Evolutionary conservation across 208 protist genomes (phyloP), one percentile per base, ranked within the genome.

Genomic region (Crithidia acanthocephali): DNA sequence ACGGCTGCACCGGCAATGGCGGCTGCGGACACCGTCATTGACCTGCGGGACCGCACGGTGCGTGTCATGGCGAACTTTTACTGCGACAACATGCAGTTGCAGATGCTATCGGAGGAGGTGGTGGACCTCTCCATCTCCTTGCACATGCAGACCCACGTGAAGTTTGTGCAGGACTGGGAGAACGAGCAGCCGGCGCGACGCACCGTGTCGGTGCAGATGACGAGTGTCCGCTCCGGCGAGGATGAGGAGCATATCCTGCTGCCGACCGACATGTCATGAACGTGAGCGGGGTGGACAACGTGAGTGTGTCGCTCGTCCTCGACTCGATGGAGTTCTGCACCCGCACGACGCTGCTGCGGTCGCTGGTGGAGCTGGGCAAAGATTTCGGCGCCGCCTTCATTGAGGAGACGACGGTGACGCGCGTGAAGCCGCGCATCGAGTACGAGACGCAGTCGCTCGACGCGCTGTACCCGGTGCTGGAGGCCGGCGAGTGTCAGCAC

Each of bases 21-120:
- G n/a, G 33, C 50, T 11, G 59, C 13, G 16, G 30, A 42, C 65
- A 52, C 44, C 35, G 48, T 63, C 48, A 56, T 72, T 25, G 60
- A 58, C 42, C 57, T 78, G 52, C 58, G 51, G 20, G 69, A 84
- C 52, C 68, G 70, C 57, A 79, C 57, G 11, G 75, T 68, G 57
- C 77, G 79, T 9, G 58, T 82, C n/a, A 65, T 84, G 10, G 66
- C 72, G 7, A 74, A 64, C 35, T 78, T 93, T 47, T 51, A 44
- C 40, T 91, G 83, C 67, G 35, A 71, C 28, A 50, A 85, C 22
- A 59, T 91, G 28, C 61, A 62, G 45, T 13, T 92, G 55, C 76
- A 75, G 42, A 60, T 92, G 63, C 64, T 93, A n/a, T 86, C 84
- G 2, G 91, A 95, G 61, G 91, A 91, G 45, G 76, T 86, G 25